These are phyloP conservation scores for Fusarium tuaranense DNA, from an alignment of 2,329 filamentous ascomycete genomes.

Conservation along the genomic window DNA sequence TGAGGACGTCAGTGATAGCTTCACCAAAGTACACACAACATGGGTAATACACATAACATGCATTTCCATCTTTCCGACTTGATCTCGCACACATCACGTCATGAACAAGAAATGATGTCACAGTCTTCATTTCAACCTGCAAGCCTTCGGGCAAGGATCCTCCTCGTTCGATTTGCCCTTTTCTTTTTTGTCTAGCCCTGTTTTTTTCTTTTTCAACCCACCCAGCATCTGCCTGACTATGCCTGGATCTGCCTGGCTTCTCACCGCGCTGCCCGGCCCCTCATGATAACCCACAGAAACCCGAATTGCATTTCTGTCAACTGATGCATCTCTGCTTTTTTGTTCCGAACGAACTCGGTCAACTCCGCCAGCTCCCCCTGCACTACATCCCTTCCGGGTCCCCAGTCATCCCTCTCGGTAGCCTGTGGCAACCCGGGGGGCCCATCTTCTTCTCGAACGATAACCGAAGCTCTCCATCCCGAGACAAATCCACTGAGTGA, in stretches of 20 bases:
- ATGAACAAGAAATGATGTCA: constrained; percentile 31
- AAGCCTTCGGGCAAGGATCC: constrained; percentile 9
- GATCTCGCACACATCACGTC: constrained; percentile 23
- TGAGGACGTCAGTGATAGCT: not conserved
- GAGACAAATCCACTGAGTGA: constrained; percentile 8
- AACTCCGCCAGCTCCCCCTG: not conserved
- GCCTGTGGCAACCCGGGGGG: constrained; percentile 15
- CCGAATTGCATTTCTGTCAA: constrained; percentile 8
- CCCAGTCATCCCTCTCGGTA: not conserved
- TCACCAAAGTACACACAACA: not conserved
- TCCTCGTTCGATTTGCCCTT: constrained; percentile 7
- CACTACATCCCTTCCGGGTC: no score
- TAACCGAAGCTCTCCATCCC: constrained; percentile 4
- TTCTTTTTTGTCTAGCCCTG: constrained; percentile 10
- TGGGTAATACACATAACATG: not conserved
- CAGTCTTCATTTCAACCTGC: constrained; percentile 11
- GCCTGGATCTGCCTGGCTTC: not conserved
- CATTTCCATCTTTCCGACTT: constrained; percentile 8
- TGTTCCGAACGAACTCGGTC: not conserved
- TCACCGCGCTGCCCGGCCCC: constrained; percentile 1
- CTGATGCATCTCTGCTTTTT: constrained; percentile 7
- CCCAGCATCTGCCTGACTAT: not conserved
- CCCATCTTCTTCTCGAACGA: constrained; percentile 21
- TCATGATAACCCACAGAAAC: constrained; percentile 4
- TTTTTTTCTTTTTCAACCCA: not conserved